These are phyloP conservation scores for Diaporthe sp. DNA, from an alignment of 2,329 filamentous ascomycete genomes.

Conservation along the genomic window DNA sequence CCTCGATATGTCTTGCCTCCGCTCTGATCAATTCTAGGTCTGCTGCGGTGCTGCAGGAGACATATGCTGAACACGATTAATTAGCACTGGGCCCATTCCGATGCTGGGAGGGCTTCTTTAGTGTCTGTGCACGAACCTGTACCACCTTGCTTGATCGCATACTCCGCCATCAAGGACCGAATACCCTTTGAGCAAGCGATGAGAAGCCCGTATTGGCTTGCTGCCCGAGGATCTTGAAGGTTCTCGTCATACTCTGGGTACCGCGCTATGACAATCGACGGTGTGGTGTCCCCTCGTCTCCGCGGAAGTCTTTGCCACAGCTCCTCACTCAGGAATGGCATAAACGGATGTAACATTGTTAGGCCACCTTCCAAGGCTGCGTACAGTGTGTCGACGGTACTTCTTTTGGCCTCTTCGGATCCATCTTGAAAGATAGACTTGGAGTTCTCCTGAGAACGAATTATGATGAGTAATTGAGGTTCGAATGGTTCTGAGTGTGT, in stretches of 20 bases:
- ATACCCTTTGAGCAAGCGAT: neutral
- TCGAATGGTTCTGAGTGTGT: neutral
- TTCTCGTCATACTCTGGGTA: neutral
- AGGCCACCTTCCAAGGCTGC: neutral
- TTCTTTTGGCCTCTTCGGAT: neutral
- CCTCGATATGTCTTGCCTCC: neutral
- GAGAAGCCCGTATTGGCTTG: neutral
- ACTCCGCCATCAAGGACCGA: neutral
- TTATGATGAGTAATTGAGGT: neutral
- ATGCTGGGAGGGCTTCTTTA: neutral
- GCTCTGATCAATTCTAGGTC: neutral
- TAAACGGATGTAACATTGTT: neutral
- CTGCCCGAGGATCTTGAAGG: neutral
- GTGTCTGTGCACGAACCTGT: neutral
- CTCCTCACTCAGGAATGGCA: neutral
- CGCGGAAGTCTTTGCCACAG: neutral
- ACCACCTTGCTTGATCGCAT: neutral
- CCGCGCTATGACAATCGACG: neutral
- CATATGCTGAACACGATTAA: neutral
- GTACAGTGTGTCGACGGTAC: neutral
- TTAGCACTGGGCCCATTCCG: neutral
- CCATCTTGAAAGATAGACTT: neutral
- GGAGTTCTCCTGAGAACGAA: neutral
- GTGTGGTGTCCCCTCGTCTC: neutral
- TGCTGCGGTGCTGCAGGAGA: neutral